Conservation (phyloP, 306 rosid species). For the Quillaja saponaria region DNA sequence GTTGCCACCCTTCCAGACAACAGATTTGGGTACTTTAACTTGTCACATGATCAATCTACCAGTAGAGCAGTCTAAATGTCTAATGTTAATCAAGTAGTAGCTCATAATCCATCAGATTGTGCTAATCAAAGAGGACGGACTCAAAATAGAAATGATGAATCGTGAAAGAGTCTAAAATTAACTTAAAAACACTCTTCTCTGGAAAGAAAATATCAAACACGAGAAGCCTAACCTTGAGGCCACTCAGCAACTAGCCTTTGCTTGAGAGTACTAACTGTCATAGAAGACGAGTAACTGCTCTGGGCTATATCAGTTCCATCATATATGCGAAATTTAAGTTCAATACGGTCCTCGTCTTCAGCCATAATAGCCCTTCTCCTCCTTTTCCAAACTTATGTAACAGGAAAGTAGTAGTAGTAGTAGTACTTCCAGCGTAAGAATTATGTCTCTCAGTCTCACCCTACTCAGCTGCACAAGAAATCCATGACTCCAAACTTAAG, state of each 20-base stretch:
- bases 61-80: background rate
- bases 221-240: slow-evolving; percentile 67
- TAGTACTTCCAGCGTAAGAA: slow-evolving; percentile 29
- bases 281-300: slow-evolving; percentile 45
- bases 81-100: background rate
- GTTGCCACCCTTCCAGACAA: background rate
- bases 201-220: slow-evolving; percentile 16
- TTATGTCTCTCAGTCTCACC: slow-evolving; percentile 30
- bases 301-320: slow-evolving; percentile 82
- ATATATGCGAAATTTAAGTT: slow-evolving; percentile 68
- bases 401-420: slow-evolving; percentile 32
- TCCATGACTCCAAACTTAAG: slow-evolving; percentile 17
- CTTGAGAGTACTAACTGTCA: slow-evolving; percentile 57
- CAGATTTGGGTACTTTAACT: background rate
- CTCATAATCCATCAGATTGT: background rate
- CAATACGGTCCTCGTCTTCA: slow-evolving; percentile 47
- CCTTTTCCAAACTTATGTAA: slow-evolving; percentile 39
- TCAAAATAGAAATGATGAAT: slow-evolving; percentile 14
- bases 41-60: background rate
- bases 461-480: slow-evolving; percentile 44
- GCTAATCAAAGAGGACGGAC: background rate
- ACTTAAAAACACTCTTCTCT: background rate
- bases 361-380: slow-evolving; percentile 46
- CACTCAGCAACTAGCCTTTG: slow-evolving; percentile 65
- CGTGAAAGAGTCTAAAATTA: slow-evolving; percentile 4